Percentiles rank a stretch among this genome's conserved stretches.
These are phyloP conservation scores for Sugiyamaella mastotermitis DNA, from an alignment of 805 yeast species.

Conservation along the genomic window DNA sequence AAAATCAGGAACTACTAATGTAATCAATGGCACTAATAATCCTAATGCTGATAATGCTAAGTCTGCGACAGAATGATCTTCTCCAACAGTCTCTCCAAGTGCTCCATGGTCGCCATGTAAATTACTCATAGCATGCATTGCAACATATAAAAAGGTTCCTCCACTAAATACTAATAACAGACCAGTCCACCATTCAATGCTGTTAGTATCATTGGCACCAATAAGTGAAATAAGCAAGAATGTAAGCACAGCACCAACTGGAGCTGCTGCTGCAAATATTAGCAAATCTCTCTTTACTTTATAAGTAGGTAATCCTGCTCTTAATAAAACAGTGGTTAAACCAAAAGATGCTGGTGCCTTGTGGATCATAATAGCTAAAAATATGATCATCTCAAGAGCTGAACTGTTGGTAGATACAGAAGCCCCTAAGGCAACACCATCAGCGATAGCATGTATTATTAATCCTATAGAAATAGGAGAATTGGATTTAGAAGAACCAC, in stretches of 20 bases:
- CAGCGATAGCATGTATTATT: constrained; percentile 60
- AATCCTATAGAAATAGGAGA: constrained; percentile 56
- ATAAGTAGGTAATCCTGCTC: constrained; percentile 30
- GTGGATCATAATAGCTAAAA: constrained; percentile 59
- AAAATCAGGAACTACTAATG: constrained; percentile 27
- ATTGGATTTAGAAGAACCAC: constrained; percentile 10
- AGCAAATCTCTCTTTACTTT: constrained; percentile 42
- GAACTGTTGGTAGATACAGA: constrained; percentile 38
- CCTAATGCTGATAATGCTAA: constrained; percentile 24
- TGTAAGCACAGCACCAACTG: constrained; percentile 51
- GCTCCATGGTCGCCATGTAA: constrained; percentile 13
- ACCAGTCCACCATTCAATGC: constrained; percentile 41
- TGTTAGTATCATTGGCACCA: constrained; percentile 16
- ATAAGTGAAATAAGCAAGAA: constrained; percentile 32
- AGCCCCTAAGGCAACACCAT: constrained; percentile 69
- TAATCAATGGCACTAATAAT: constrained; percentile 28
- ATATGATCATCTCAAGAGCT: constrained; percentile 40
- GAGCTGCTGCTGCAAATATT: constrained; percentile 55
- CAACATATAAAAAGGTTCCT: constrained; percentile 69
- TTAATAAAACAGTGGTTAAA: constrained; percentile 47
- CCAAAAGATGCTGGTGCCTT: constrained; percentile 74
- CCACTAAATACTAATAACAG: constrained; percentile 53
- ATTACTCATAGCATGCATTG: constrained; percentile 54
- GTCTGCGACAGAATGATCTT: constrained; percentile 15
- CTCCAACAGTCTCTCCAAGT: constrained; percentile 1